Conservation (phyloP, 1,284 basidiomycete genomes). For the Testicularia cyperi region DNA sequence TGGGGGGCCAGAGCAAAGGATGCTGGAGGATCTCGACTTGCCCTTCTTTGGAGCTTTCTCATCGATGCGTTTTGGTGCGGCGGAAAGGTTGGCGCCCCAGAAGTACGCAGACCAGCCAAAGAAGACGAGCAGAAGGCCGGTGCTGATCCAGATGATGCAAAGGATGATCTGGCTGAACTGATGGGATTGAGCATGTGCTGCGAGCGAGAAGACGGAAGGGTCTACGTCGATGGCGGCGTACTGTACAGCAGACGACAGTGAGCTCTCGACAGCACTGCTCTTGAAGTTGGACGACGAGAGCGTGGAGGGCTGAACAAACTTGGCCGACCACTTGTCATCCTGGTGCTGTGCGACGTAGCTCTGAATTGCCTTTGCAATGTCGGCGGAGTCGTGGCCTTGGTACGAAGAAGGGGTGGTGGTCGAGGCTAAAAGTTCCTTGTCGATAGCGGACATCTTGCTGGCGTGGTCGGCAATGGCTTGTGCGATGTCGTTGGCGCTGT, state of each 20-base stretch:
- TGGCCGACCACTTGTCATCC: slow-evolving; percentile 11
- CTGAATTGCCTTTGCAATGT: slow-evolving; percentile 38
- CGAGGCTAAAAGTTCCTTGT: slow-evolving; percentile 7
- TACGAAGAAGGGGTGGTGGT: slow-evolving; percentile 1
- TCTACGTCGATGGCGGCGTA: too few relatives aligned
- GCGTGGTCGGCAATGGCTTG: slow-evolving; percentile 26
- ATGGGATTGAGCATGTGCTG: slow-evolving; percentile 9
- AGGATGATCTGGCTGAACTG: slow-evolving; percentile 39
- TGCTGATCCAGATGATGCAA: slow-evolving; percentile 42
- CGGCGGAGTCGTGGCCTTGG: slow-evolving; percentile 26
- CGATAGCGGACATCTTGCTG: slow-evolving; percentile 20
- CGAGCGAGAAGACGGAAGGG: slow-evolving; percentile 19
- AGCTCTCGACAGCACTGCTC: too few relatives aligned
- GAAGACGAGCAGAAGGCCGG: slow-evolving; percentile 43
- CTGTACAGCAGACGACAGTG: too few relatives aligned
- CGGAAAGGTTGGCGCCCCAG: slow-evolving; percentile 31
- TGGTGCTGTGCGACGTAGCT: slow-evolving; percentile 29
- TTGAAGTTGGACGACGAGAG: not conserved
- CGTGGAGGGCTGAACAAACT: slow-evolving; percentile 5
- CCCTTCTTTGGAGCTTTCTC: slow-evolving; percentile 3
- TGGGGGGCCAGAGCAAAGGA: slow-evolving; percentile 13
- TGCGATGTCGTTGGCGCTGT: slow-evolving; percentile 31
- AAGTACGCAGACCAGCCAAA: slow-evolving; percentile 51
- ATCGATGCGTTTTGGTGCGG: slow-evolving; percentile 7
- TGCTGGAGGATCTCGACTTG: not conserved